Conservation (phyloP, 768 basidiomycete genomes). For the Tulasnella sp. region DNA sequence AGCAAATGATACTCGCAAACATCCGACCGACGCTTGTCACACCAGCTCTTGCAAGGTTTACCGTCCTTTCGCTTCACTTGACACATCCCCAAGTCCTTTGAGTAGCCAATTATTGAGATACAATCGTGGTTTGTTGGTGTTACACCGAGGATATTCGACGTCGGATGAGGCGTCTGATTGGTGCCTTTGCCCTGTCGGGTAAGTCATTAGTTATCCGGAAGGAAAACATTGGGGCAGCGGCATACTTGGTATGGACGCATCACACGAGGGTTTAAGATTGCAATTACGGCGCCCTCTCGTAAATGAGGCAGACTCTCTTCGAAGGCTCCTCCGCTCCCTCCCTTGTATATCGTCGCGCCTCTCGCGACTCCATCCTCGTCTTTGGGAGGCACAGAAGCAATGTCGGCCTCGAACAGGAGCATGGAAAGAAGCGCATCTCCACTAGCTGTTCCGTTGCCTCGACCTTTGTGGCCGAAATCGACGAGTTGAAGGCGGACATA, state of each 20-base stretch:
- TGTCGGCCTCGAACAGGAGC: constrained; percentile 81
- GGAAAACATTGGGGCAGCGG: neutral
- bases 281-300: constrained; percentile 81
- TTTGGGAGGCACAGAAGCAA: constrained; percentile 25
- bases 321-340: constrained; percentile 88
- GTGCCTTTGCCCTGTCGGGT: constrained; percentile 19
- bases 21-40: constrained; percentile 70
- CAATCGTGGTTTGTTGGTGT: constrained; percentile 74
- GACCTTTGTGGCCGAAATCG: constrained; percentile 45
- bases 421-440: constrained; percentile 80
- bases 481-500: constrained; percentile 79
- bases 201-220: neutral
- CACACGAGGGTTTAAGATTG: constrained; percentile 77
- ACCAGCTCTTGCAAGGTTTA: constrained; percentile 76
- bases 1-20: constrained; percentile 91
- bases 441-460: constrained; percentile 34
- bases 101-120: constrained; percentile 75
- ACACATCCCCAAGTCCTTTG: constrained; percentile 81
- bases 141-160: constrained; percentile 71
- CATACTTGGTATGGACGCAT: constrained; percentile 76
- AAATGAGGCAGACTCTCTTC: constrained; percentile 69
- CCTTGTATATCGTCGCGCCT: constrained; percentile 52
- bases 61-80: constrained; percentile 66
- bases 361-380: constrained; percentile 47
- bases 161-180: constrained; percentile 49